Evolutionary conservation across 108 stramenopile genomes (phyloP).

Genomic region (Asterionellopsis glacialis): DNA sequence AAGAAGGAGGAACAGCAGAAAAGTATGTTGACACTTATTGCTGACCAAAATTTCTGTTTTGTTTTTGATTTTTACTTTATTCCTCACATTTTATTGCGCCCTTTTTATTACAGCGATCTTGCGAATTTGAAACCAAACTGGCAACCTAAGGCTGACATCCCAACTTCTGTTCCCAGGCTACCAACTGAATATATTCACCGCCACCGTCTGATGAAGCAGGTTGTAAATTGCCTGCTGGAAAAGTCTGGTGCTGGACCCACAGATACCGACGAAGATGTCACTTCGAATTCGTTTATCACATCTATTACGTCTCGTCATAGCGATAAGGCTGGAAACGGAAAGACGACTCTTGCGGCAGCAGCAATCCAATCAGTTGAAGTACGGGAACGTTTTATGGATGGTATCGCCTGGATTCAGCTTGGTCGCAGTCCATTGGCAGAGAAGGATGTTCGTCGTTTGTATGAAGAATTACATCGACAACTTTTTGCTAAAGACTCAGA

Average conservation of each 20-base stretch:
- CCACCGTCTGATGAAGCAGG: conserved; percentile 86
- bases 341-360: conserved; percentile 82
- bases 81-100: neutral
- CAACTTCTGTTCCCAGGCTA: conserved; percentile 73
- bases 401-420: conserved; percentile 85
- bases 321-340: conserved; percentile 88
- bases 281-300: conserved; percentile 56
- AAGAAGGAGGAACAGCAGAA: conserved; percentile 44
- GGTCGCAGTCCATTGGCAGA: conserved; percentile 72
- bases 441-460: conserved; percentile 70
- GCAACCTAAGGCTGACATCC: conserved; percentile 82
- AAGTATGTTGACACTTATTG: neutral
- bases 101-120: conserved; percentile 19
- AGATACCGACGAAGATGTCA: conserved; percentile 54
- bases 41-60: neutral
- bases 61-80: neutral
- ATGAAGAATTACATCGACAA: conserved; percentile 82
- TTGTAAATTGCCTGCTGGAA: conserved; percentile 78
- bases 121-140: conserved; percentile 75
- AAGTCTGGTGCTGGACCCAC: conserved; percentile 40
- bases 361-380: conserved; percentile 86
- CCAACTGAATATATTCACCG: conserved; percentile 85
- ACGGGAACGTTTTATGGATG: conserved; percentile 80
- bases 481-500: conserved; percentile 58
- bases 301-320: conserved; percentile 84